phyloP scores from a whole-genome alignment of 177 flowering plant species.

The Vitis hybrid region DNA sequence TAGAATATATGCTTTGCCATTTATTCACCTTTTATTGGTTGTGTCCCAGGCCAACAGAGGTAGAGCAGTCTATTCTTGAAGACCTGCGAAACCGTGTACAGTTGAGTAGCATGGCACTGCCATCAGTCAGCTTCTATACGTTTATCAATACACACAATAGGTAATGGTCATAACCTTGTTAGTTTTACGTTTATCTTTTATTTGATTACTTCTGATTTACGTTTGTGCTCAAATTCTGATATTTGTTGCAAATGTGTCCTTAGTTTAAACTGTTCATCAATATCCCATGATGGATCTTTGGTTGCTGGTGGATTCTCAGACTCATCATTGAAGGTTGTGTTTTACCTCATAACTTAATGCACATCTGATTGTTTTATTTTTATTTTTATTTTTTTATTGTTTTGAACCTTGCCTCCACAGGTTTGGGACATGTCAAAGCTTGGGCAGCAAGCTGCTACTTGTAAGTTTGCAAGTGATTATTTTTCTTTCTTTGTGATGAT shows the following conservation, averaged over 20 bases:
- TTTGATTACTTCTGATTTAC: not conserved
- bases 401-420: slow-evolving; percentile 30
- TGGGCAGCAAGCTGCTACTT: slow-evolving; percentile 53
- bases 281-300: slow-evolving; percentile 93
- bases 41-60: slow-evolving; percentile 64
- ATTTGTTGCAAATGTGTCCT: slow-evolving; percentile 12
- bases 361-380: not conserved
- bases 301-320: slow-evolving; percentile 99
- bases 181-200: not conserved
- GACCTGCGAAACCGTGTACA: slow-evolving; percentile 92
- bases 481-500: not conserved
- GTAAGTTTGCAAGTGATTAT: slow-evolving; percentile 42
- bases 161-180: slow-evolving; percentile 32
- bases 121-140: slow-evolving; percentile 96
- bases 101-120: slow-evolving; percentile 73
- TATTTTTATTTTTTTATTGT: not conserved
- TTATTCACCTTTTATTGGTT: slow-evolving; percentile 10
- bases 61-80: slow-evolving; percentile 83
- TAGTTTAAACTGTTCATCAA: slow-evolving; percentile 86
- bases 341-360: slow-evolving; percentile 2
- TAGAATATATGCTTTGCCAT: not conserved
- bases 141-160: slow-evolving; percentile 87
- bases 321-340: slow-evolving; percentile 82
- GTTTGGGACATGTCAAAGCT: slow-evolving; percentile 98
- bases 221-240: slow-evolving; percentile 14